Evolutionary conservation across 2,329 filamentous ascomycete genomes (phyloP), one percentile per base, ranked within the genome.

Genomic region (Fusarium zealandicum): DNA sequence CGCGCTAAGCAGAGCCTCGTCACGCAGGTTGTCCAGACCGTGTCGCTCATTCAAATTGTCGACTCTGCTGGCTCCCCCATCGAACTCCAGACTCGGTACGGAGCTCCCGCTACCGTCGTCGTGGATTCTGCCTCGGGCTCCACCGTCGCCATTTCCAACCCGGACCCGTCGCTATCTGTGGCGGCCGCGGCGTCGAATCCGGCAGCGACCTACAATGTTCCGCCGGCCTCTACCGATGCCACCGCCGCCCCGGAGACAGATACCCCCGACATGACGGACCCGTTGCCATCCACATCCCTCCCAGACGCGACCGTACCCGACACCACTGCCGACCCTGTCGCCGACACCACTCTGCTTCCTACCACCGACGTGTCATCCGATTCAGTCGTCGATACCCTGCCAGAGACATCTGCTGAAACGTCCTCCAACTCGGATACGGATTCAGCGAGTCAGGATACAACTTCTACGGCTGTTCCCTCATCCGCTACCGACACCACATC

Each of bases 31-130:
- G 73, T 83, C 46, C 76, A 83, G 69, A 85, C 82, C 63, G 71
- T 85, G 59, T 82, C 81, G 20, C 73, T 85, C 67, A 70, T 85
- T 49, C 78, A 84, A 61, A 65, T 81, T 56, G 76, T 84, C 57
- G 80, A 84, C 69, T 71, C 72, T 38, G 67, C 70, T 37, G 82
- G 82, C 56, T 74, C 73, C 22, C 73, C 78, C 41, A 65, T 82
- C 38, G 70, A 74, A 44, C 67, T 78, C 17, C 70, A 76, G 52
- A 84, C 82, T 27, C 61, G 77, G 48, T 70, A 66, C 60, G 71
- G 73, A 33, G 59, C 73, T 38, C 68, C 76, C 31, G 70, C 72
- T 62, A 77, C 77, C 49, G 68, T 74, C 49, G 64, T 76, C 55
- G 63, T 73, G 57, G 69, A 72, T 63, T 61, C 71, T 40, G 64